Percentiles rank a stretch among this genome's conserved stretches.
phyloP scores from a whole-genome alignment of 2,329 filamentous ascomycete genomes.

The Paraphoma chrysanthemicola region DNA sequence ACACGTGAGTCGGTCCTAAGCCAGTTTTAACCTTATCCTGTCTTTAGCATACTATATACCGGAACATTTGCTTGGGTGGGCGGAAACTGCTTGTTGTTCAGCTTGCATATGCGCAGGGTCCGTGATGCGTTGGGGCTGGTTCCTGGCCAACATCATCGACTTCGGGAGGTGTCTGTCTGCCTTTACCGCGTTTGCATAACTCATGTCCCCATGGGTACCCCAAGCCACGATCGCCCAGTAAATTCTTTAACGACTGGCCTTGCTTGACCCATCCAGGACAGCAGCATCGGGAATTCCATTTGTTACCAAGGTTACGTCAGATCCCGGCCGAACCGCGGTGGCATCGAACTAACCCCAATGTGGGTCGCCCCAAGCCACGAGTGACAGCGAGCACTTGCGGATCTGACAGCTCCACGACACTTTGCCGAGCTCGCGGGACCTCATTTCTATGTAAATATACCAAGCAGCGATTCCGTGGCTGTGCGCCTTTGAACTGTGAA shows the following conservation, averaged over 20 bases:
- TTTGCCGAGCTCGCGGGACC: conserved; percentile 29
- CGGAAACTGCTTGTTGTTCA: not conserved
- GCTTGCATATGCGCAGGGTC: not conserved
- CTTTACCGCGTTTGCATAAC: not conserved
- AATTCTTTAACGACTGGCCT: not conserved
- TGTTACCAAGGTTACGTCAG: conserved; percentile 26
- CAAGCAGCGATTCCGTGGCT: conserved; percentile 29
- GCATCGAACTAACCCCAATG: conserved; percentile 26
- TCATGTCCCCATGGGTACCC: not conserved
- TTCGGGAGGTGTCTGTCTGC: not conserved
- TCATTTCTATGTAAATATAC: conserved; percentile 39
- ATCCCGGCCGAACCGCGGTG: conserved; percentile 11
- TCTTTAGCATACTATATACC: no score
- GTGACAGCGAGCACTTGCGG: conserved; percentile 33
- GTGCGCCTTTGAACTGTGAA: conserved; percentile 31
- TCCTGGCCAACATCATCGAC: not conserved
- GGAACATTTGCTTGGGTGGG: not conserved
- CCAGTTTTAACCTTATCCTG: not conserved
- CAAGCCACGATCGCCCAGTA: not conserved
- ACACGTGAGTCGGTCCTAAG: not conserved
- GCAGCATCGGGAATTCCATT: not conserved
- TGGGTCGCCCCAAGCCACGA: conserved; percentile 30
- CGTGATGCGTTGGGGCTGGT: not conserved
- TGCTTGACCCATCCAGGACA: not conserved
- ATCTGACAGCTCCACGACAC: conserved; percentile 40